Evolutionary conservation across 2,329 filamentous ascomycete species (phyloP), one percentile per base, ranked within the genome.

Genomic region (Aspergillus hortae): DNA sequence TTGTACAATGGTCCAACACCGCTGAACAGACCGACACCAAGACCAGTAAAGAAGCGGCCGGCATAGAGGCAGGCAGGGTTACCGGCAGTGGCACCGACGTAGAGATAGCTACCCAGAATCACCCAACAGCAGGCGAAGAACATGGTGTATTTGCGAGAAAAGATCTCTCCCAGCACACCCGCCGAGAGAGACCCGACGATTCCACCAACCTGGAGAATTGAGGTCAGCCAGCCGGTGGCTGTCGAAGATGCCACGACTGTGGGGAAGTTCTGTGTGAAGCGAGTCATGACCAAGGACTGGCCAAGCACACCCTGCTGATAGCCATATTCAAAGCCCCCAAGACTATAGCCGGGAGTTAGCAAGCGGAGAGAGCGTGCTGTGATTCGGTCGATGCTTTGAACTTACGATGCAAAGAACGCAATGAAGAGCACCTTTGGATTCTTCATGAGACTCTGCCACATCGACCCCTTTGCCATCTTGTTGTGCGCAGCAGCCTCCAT

Each of bases 131-230:
- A 78, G 60, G 76, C 78, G n/a, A 78, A 68, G 19, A 79, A 67
- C 54, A 81, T 79, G 27, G 75, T 75, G 55, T 77, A 78, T 57
- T 80, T 80, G 48, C 79, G 66, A 1, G 76, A 79, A 41, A 78
- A 71, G 52, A 74, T 75, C 55, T 81, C 79, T 4, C 77, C 77
- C 19, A 80, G 63, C 55, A 74, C 77, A 44, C 74, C 74, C 27
- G 73, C 69, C 32, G 71, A 67, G 9, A 77, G 51, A 1, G 73
- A 73, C 30, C 74, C 70, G 4, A 71, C 53, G 12, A 79, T 65
- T 30, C 77, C 78, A 33, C 79, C 78, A 7, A 80, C 62, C 56
- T 80, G 76, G 15, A 81, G 72, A 68, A 80, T 77, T 3, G 78
- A 78, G 14, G 78, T 80, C 60, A 80, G 62, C 69, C 70, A 72